phyloP scores from a whole-genome alignment of 768 basidiomycete species.

The Lactarius tabidus region DNA sequence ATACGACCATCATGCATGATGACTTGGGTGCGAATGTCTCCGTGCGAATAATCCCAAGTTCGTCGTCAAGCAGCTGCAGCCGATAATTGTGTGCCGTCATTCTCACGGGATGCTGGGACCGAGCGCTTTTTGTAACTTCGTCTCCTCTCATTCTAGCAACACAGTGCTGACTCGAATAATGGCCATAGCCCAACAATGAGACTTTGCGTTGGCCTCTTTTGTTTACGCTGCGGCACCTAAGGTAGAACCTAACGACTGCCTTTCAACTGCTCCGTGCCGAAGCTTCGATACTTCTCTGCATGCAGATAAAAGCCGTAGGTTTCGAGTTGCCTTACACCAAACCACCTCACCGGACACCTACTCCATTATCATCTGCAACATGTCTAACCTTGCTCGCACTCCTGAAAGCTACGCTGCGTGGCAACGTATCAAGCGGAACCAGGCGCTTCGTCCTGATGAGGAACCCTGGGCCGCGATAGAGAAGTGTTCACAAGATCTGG shows the following conservation, averaged over 20 bases:
- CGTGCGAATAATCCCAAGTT: background rate
- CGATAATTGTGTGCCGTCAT: background rate
- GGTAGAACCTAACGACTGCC: background rate
- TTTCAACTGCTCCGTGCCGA: background rate
- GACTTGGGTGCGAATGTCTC: background rate
- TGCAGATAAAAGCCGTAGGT: background rate
- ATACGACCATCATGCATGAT: background rate
- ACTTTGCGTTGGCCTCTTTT: background rate
- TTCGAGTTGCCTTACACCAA: background rate
- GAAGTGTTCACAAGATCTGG: background rate
- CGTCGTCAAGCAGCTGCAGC: background rate
- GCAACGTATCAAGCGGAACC: slow-evolving; percentile 5
- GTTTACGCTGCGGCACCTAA: background rate
- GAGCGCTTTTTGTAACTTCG: background rate
- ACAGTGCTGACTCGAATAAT: background rate
- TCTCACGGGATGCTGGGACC: background rate
- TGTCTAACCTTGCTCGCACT: slow-evolving; percentile 2
- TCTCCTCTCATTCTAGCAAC: background rate
- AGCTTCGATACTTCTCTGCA: background rate
- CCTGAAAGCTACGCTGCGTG: slow-evolving; percentile 13
- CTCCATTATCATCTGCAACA: background rate
- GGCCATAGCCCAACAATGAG: background rate
- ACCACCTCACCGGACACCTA: background rate
- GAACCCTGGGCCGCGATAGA: background rate
- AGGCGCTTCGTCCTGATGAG: background rate